These are phyloP conservation scores for Phoma sp. DNA, from an alignment of 2,329 filamentous ascomycete species.

Conservation along the genomic window DNA sequence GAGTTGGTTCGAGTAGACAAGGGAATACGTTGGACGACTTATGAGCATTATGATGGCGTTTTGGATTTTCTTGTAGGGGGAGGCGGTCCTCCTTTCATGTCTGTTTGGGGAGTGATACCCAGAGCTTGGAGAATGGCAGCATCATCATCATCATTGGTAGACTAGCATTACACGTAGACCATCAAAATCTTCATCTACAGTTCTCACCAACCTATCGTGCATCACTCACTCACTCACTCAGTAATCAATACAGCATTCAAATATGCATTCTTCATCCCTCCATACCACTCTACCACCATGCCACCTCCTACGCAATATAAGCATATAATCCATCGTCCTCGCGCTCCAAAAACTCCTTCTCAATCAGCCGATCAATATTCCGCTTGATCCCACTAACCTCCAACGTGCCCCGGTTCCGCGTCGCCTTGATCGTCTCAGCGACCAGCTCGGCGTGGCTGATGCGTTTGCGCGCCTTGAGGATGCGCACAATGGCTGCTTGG, in stretches of 20 bases:
- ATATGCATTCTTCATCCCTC: not conserved
- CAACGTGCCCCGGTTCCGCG: conserved; percentile 82
- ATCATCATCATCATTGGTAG: not conserved
- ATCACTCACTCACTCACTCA: too few relatives aligned
- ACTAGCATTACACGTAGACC: conserved; percentile 1
- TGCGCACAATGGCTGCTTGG: conserved; percentile 93
- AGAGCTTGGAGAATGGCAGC: not conserved
- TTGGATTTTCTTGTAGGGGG: not conserved
- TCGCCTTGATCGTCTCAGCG: conserved; percentile 89
- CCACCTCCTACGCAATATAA: conserved; percentile 52
- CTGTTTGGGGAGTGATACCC: not conserved
- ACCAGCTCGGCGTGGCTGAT: conserved; percentile 89
- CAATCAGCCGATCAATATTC: conserved; percentile 85
- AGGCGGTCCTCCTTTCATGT: too few relatives aligned
- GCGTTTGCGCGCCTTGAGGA: conserved; percentile 92
- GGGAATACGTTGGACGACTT: not conserved
- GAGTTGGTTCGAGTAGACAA: conserved; percentile 26
- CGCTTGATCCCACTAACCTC: conserved; percentile 90
- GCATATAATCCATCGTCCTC: conserved; percentile 51
- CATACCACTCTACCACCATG: not conserved
- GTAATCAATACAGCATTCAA: too few relatives aligned
- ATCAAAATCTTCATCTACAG: not conserved
- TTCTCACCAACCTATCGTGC: too few relatives aligned
- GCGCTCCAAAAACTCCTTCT: conserved; percentile 49
- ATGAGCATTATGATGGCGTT: conserved; percentile 15